Evolutionary conservation across 2,329 filamentous ascomycete species (phyloP).

Genomic region (Aspergillus ustus): DNA sequence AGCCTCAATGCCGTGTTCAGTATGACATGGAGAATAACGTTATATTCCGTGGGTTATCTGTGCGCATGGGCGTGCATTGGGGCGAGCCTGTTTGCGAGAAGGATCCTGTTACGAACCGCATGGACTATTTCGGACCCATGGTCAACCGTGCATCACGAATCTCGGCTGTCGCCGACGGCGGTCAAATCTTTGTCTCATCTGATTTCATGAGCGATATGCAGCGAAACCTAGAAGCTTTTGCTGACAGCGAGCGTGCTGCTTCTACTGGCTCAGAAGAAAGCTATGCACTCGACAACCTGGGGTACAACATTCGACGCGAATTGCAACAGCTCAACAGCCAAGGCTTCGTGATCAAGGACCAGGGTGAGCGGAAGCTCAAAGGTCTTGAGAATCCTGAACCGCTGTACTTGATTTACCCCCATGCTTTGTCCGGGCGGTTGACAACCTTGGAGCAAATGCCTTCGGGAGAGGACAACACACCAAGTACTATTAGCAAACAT

Average conservation of each 20-base stretch:
- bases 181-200: conserved; percentile 93
- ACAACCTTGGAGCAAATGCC: conserved; percentile 52
- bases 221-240: conserved; percentile 84
- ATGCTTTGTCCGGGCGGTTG: conserved; percentile 76
- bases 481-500: conserved; percentile 64
- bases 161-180: conserved; percentile 90
- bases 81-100: conserved; percentile 92
- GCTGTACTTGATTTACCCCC: conserved; percentile 93
- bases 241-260: conserved; percentile 76
- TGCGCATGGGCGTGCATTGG: conserved; percentile 97
- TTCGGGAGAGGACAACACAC: conserved; percentile 47
- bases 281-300: conserved; percentile 74
- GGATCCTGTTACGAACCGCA: conserved; percentile 93
- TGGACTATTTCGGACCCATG: conserved; percentile 99
- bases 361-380: conserved; percentile 93
- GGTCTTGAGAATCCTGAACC: conserved; percentile 96
- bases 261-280: conserved; percentile 74
- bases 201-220: conserved; percentile 98
- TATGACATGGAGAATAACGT: conserved; percentile 82
- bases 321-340: conserved; percentile 84
- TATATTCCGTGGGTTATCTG: conserved; percentile 92
- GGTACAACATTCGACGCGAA: conserved; percentile 82
- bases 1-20: conserved; percentile 80
- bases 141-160: conserved; percentile 97
- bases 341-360: conserved; percentile 95